Conservation (phyloP, 495 filamentous ascomycete genomes). For the Lasiosphaeris hirsuta region DNA sequence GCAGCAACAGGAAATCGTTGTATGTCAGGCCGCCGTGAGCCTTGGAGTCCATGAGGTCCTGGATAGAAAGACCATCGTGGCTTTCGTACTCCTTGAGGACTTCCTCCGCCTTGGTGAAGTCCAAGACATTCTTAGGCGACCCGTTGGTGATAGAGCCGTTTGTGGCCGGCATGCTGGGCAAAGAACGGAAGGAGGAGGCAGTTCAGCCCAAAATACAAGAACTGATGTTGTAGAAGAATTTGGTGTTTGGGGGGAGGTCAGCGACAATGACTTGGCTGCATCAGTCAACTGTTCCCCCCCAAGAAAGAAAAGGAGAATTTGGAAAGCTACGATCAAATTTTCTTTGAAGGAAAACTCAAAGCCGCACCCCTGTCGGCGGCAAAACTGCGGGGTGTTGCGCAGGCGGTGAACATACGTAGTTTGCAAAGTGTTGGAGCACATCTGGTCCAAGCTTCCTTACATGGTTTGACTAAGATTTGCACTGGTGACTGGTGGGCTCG, state of each 20-base stretch:
- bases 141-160: conserved; percentile 52
- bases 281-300: conserved; percentile 36
- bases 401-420: neutral
- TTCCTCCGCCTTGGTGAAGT: conserved; percentile 66
- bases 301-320: conserved; percentile 30
- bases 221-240: conserved; percentile 5
- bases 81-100: conserved; percentile 70
- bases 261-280: conserved; percentile 25
- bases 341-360: conserved; percentile 17
- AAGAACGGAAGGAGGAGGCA: conserved; percentile 7
- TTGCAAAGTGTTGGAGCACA: neutral
- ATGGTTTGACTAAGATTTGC: too few relatives aligned
- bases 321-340: conserved; percentile 20
- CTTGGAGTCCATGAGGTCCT: conserved; percentile 80
- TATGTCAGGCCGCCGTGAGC: conserved; percentile 84
- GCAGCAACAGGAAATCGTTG: conserved; percentile 61
- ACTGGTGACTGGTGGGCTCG: too few relatives aligned
- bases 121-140: conserved; percentile 36
- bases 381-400: too few relatives aligned
- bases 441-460: too few relatives aligned
- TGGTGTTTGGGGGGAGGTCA: conserved; percentile 27
- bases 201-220: conserved; percentile 1
- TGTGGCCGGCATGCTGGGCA: conserved; percentile 59
- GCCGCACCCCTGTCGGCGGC: neutral
- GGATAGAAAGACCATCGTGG: conserved; percentile 79